Base-by-base conservation (phyloP, 805 yeast species). In the Candida boidinii region DNA sequence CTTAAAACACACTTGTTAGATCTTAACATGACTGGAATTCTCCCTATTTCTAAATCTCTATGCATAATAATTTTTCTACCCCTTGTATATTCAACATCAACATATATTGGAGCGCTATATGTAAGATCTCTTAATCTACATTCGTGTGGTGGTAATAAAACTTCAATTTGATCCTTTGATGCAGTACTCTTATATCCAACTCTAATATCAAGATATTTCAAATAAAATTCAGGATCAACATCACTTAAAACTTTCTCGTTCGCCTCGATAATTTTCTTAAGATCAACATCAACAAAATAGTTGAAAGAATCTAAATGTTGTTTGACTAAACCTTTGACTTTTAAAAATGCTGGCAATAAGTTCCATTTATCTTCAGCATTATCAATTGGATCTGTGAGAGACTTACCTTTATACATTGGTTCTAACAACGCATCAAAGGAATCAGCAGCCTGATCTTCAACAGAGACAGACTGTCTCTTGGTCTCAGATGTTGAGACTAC, bases 241-340 rank as follows among this genome's bases (percentile, higher is more conserved):
- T 92, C 98, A 46, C 92, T 79, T 18, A 92, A 64, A 25, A 92
- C 87, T 33, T 73, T 61, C 59, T 88, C 88, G 56, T 92, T 92
- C 12, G 99, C 98, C 45, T 73, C 66, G 39, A 92, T 81, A 56
- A 92, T 92, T 53, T 92, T 90, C 60, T 84, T 86, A 55, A 92
- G 68, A 54, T 92, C 99, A 6, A 75, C 78, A 49, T 92, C 96
- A 14, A 92, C 94, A 55, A 92, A 92, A 60, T 85, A 92, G 53
- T 92, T 90, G 68, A 86, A 92, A n/a, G 98, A 92, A 53, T 92
- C 98, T 51, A 92, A 66, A 64, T 92, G 98, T 64, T 92, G 98
- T 51, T 92, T 92, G 29, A 92, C 97, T 32, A 92, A 64, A 34
- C 98, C 98, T 55, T 92, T 92, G 28, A 92, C 95, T 51, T 87